Base-by-base conservation (phyloP, 176 grass and related monocot genomes). In the Cymbopogon citratus region DNA sequence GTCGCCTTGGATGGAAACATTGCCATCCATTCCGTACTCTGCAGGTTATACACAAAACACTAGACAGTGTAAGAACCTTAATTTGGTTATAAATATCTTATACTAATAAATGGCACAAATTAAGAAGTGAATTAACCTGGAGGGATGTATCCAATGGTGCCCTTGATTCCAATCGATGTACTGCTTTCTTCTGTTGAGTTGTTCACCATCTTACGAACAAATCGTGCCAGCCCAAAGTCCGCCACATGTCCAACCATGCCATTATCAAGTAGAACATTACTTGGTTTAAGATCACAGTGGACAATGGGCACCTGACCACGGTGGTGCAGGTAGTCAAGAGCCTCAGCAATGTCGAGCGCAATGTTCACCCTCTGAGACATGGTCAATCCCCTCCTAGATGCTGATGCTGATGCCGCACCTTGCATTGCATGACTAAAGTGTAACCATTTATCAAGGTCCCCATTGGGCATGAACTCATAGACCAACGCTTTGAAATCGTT, bases 401-500 rank as follows among this genome's bases (percentile, higher is more conserved):
- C 7, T n/a, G n/a, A 6, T 38, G 36, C 36, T 28, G 4, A 10
- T 77, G 35, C 4, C 7, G 12, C 35, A 12, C 7, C 5, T 31
- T 54, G 19, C 19, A 14, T 21, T 63, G 15, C 13, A 27, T 26
- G 23, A 12, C 9, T 62, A 14, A 19, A 63, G 71, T 89, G 81
- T 12, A 89, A 23, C 81, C 87, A 89, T 5, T 57, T 60, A 16
- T 85, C 63, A 11, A 88, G 65, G 62, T 57, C 70, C 25, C 77
- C 84, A 40, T 86, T 80, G 19, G 84, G 84, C 84, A 86, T 86
- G 77, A 80, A 86, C 38, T 74, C 84, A 14, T 73, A 80, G 13
- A 86, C 84, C 63, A 86, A 6, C 61, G 84, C 84, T 59, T 87
- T 88, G 44, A 88, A 88, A 74, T 88, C 81, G 57, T 84, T 74